These are phyloP conservation scores for Solanum hybrid DNA, from an alignment of 305 asterid species.

Conservation along the genomic window DNA sequence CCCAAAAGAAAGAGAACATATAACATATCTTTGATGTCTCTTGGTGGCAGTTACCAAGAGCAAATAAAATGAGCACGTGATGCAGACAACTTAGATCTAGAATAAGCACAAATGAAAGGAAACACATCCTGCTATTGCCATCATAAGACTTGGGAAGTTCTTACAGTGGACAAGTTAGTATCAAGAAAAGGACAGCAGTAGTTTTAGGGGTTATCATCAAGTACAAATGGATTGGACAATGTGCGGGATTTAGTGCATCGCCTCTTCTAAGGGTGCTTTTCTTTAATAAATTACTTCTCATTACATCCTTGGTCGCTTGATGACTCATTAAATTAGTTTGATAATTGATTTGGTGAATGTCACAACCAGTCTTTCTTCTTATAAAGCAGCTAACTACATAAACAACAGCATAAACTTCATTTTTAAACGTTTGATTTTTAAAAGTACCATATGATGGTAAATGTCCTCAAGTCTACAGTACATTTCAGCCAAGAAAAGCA, in stretches of 20 bases:
- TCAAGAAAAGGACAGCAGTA: not conserved
- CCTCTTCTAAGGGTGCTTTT: not conserved
- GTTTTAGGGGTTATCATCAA: not conserved
- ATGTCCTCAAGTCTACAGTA: not conserved
- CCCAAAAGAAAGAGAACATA: not conserved
- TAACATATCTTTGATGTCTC: not conserved
- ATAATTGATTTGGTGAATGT: not conserved
- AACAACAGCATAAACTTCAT: not conserved
- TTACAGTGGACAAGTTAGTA: not conserved
- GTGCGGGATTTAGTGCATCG: not conserved
- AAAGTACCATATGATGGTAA: not conserved
- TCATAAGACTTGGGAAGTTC: not conserved
- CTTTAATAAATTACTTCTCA: not conserved
- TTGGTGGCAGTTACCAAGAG: not conserved
- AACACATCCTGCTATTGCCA: not conserved
- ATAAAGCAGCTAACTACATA: not conserved
- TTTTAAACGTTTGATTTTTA: not conserved
- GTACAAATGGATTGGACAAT: not conserved
- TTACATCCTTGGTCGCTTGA: not conserved
- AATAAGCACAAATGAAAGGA: not conserved
- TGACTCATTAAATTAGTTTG: not conserved
- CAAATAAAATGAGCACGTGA: not conserved
- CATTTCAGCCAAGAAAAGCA: not conserved
- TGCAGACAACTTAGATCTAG: not conserved
- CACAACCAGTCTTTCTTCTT: not conserved